phyloP scores from a whole-genome alignment of 2,329 filamentous ascomycete genomes.

The Cordyceps pruinosa region DNA sequence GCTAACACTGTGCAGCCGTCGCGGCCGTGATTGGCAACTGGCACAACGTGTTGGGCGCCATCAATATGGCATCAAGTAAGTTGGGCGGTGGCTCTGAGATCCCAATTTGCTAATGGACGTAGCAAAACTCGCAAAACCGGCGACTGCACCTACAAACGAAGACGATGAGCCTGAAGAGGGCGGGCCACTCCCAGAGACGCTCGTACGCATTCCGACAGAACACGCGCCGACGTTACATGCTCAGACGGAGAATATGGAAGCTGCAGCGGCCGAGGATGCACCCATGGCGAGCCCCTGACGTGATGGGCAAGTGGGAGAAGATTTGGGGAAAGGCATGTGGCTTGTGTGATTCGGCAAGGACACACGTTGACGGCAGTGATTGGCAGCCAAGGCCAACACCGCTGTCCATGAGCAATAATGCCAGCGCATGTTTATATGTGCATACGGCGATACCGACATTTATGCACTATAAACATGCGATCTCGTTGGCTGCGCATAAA shows the following conservation, averaged over 20 bases:
- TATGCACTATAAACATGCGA: background rate
- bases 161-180: conserved; percentile 32
- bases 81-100: conserved; percentile 13
- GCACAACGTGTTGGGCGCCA: conserved; percentile 78
- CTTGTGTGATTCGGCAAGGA: background rate
- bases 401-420: background rate
- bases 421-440: background rate
- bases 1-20: conserved; percentile 52
- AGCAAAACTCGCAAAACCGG: conserved; percentile 65
- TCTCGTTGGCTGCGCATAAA: background rate
- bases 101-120: background rate
- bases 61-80: conserved; percentile 80
- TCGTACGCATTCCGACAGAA: conserved; percentile 79
- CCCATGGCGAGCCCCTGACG: conserved; percentile 14
- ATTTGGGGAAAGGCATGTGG: background rate
- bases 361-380: too few relatives aligned
- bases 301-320: background rate
- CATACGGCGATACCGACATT: background rate
- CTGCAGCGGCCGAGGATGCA: conserved; percentile 34
- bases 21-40: conserved; percentile 80
- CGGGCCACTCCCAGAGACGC: conserved; percentile 65
- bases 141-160: conserved; percentile 29
- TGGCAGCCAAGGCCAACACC: background rate
- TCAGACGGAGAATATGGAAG: conserved; percentile 47
- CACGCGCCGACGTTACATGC: conserved; percentile 61